Evolutionary conservation across 2,329 filamentous ascomycete species (phyloP), one percentile per base, ranked within the genome.

Genomic region (Fusarium lyarnte): DNA sequence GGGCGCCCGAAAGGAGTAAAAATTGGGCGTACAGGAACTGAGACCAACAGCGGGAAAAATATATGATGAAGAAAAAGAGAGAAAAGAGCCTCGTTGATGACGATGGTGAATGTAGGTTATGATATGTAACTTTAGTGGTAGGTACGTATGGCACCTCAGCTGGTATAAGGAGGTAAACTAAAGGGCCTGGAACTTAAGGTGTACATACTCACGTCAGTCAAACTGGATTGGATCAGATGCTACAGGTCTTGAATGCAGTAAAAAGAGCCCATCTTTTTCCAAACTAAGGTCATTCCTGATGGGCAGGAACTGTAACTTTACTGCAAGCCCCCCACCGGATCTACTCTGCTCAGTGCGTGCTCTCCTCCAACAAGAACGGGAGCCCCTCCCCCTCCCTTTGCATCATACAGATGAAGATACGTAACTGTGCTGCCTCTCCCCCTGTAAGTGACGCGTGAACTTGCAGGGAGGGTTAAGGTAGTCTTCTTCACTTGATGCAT

Each of bases 381-480:
- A 66, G 39, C 72, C 59, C 63, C 72, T 66, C 72, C 72, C 63
- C 72, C 72, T 64, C 71, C 68, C 66, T 73, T 74, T 77, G 72
- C 75, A 77, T 77, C 75, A 77, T 76, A 67, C 64, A 60, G 38
- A 68, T 49, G 61, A 49, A 42, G 41, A 31, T 64, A 51, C 49
- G 43, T 62, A 58, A 66, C 62, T 59, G 9, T 55, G 58, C 66
- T 57, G 53, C 52, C 38, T 43, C 42, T 60, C 69, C 59, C 59
- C 55, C 45, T 49, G 43, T 29, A 41, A 29, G 59, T 63, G 68
- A 66, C 57, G 42, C 45, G 23, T 54, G 54, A 59, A 23, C 58
- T 49, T 35, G 41, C 42, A 36, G 39, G 35, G 51, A 36, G 39
- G 35, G 51, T 65, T 25, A 45, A 52, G 42, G 52, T 43, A n/a